Evolutionary conservation across 108 stramenopile species (phyloP), one percentile per base, ranked within the genome.

Genomic region (Nannochloropsis oceanica): DNA sequence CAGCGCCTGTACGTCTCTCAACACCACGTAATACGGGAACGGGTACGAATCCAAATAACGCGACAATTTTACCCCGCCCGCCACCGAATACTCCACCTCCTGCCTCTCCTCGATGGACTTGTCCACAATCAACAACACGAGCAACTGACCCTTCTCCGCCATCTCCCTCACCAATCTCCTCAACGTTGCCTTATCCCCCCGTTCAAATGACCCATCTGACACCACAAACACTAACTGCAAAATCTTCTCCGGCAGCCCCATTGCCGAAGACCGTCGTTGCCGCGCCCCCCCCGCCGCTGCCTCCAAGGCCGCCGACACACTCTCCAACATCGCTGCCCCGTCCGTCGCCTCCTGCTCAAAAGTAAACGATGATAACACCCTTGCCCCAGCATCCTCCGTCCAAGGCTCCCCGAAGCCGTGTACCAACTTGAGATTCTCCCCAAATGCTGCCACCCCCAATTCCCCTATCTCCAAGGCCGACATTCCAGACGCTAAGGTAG

Each of bases 21-120:
- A 90, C 20, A 97, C 84, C 79, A 98, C 91, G 89, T 99, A 99
- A 89, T 96, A 96, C 7, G 98, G 97, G 85, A 99, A 98, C 8
- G 99, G 99, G 86, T 96, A 99, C 85, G 95, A 97, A 79, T 98
- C 99, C 26, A 99, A 94, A 92, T 98, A 99, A 26, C 91, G 87
- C 84, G 91, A 96, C 59, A 73, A 73, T 10, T n/a, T 18, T 10
- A 73, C 59, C 22, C 59, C 59, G 22, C 59, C 59, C n/a, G 59
- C n/a, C 22, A 10, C 59, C 59, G 59, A 73, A n/a, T 73, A 73
- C 27, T 73, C 59, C 18, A 73, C 59, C 59, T 73, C 59, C 59
- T 73, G 59, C 22, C 59, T 18, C 59, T 24, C 92, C 93, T 73
- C 59, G 59, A 73, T 73, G 18, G 59, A 73, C 9, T n/a, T 18